These are phyloP conservation scores for Alternaria arbusti DNA, from an alignment of 2,329 filamentous ascomycete genomes.

Conservation along the genomic window DNA sequence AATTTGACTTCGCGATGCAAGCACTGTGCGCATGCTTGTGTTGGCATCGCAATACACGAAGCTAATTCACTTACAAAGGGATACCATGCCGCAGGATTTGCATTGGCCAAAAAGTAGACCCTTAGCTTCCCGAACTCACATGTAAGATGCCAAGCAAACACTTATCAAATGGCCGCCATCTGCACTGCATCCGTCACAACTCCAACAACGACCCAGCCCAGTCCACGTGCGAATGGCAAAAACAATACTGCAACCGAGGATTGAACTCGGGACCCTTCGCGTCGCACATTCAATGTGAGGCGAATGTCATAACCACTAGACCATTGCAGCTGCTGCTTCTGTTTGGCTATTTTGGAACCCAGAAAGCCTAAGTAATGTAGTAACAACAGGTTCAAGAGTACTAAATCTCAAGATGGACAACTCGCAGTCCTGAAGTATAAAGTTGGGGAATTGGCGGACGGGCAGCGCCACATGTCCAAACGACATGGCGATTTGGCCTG, in stretches of 20 bases:
- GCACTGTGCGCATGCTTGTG: too few relatives aligned
- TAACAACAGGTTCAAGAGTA: neutral
- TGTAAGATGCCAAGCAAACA: neutral
- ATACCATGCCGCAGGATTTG: neutral
- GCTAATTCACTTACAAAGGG: neutral
- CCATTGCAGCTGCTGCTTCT: neutral
- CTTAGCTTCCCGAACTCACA: neutral
- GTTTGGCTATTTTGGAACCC: neutral
- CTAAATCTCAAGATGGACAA: neutral
- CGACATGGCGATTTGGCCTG: neutral
- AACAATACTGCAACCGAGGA: slow-evolving; percentile 6
- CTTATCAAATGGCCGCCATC: neutral
- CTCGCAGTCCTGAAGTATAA: neutral
- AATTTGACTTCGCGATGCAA: neutral
- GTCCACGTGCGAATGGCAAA: neutral
- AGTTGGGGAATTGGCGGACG: neutral
- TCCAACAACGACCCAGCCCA: neutral
- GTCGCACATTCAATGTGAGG: slow-evolving; percentile 1
- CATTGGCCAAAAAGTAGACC: neutral
- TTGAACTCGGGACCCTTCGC: slow-evolving; percentile 6
- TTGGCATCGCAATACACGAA: neutral
- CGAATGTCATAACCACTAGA: slow-evolving; percentile 10
- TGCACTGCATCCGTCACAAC: neutral
- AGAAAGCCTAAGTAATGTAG: neutral
- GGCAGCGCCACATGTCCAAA: neutral